Evolutionary conservation across 2,329 filamentous ascomycete species (phyloP), one percentile per base, ranked within the genome.

Genomic region (Fusarium longipes): DNA sequence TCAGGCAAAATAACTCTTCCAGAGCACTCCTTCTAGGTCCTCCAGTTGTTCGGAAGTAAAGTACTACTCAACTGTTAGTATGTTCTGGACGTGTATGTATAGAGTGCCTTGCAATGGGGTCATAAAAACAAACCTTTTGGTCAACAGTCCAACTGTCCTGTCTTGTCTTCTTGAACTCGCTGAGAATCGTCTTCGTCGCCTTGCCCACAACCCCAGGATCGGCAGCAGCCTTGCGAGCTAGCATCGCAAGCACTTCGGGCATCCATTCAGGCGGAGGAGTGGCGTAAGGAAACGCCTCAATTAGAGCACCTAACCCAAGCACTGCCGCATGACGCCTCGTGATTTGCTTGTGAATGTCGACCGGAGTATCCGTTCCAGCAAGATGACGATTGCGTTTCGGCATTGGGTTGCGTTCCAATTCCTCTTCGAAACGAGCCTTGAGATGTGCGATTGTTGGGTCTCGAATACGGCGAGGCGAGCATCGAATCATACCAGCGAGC

Each of bases 1-100:
- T 68, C 82, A 97, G 38, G 94, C 96, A 82, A 99, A 99, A 77
- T 99, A 99, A 79, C 95, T 98, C 89, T 99, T 99, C 96, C 96
- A 99, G 51, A 99, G 83, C 45, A 99, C 96, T 51, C 96, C 96
- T 74, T 97, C 94, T 60, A 99, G 79, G 76, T 98, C 95, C 78
- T 98, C 96, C 12, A 99, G 83, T 75, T 99, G 95, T 72, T 98
- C 96, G 29, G 91, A 82, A 25, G 93, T 93, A 76, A 99, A 99
- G 62, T 93, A 87, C 87, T 91, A 67, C 62, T 49, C 74, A 71
- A 59, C 45, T 49, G 58, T 81, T 72, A 80, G 78, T 44, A 22
- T 44, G 7, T 17, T 20, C 12, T 47, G 27, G 43, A 22, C 15
- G 40, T 45, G 24, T 17, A 22, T 27, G 40, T n/a, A n/a, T n/a